Conservation (phyloP, 2,329 filamentous ascomycete species). For the Colletotrichum eleusines region DNA sequence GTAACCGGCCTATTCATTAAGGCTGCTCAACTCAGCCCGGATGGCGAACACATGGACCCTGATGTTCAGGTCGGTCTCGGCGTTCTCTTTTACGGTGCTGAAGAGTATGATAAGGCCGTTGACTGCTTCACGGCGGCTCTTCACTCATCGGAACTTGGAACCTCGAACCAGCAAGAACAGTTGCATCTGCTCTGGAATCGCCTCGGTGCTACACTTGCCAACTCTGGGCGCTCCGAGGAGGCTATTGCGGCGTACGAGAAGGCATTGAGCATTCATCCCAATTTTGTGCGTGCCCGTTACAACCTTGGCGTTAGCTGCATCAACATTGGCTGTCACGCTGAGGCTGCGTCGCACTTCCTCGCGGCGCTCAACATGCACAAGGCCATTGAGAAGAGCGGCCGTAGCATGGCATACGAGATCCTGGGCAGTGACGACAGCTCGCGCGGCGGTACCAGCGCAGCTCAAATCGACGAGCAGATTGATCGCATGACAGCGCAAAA, state of each 20-base stretch:
- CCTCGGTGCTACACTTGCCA: slow-evolving; percentile 94
- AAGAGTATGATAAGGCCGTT: slow-evolving; percentile 98
- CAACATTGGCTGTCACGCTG: slow-evolving; percentile 94
- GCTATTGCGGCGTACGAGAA: slow-evolving; percentile 97
- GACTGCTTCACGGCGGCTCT: slow-evolving; percentile 97
- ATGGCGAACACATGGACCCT: slow-evolving; percentile 96
- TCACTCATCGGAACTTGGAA: slow-evolving; percentile 84
- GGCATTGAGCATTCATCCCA: slow-evolving; percentile 88
- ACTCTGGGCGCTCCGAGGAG: slow-evolving; percentile 92
- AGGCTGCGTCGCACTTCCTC: slow-evolving; percentile 92
- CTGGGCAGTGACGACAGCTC: slow-evolving; percentile 65
- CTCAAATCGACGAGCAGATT: slow-evolving; percentile 74
- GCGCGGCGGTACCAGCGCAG: slow-evolving; percentile 58
- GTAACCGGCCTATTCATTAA: slow-evolving; percentile 92
- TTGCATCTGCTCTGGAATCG: slow-evolving; percentile 97
- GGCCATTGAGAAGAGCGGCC: slow-evolving; percentile 86
- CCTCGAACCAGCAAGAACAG: slow-evolving; percentile 85
- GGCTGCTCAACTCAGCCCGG: slow-evolving; percentile 90
- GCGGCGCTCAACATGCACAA: slow-evolving; percentile 96
- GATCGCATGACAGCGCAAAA: slow-evolving; percentile 95
- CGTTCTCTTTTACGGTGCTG: slow-evolving; percentile 96
- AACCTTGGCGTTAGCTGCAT: slow-evolving; percentile 97
- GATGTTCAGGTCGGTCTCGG: slow-evolving; percentile 98
- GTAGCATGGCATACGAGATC: slow-evolving; percentile 86
- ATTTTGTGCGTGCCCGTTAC: slow-evolving; percentile 97